Base-by-base conservation (phyloP, 129 eudicot genomes). In the Smallanthus sonchifolius region DNA sequence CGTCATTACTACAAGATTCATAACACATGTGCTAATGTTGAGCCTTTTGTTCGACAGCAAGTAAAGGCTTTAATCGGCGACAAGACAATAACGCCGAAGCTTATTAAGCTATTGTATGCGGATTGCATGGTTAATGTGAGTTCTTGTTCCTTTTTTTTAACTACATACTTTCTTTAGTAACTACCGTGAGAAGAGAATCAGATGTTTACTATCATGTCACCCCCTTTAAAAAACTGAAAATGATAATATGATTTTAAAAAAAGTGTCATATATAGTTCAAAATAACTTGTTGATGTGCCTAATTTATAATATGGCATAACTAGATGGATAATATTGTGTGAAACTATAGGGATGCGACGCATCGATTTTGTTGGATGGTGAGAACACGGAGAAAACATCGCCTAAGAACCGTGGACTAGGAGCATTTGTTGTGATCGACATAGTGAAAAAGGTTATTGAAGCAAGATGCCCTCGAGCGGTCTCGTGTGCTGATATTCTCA, bases 61-160 rank as follows among this genome's bases (percentile, higher is more conserved):
- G 84, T 92, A 15, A 68, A 72, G 71, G 7, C 52, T 16, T 72
- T 62, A 17, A 78, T 83, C 87, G 35, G 16, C 3, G 35, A 92
- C 48, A 81, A 77, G 57, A 84, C 67, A 72, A 63, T 93, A 72
- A 74, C 98, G 2, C 86, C 95, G 7, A 93, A 93, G 78, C 86
- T 93, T 45, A 74, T 90, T 19, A 88, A 91, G 80, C 69, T 93
- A 79, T 84, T 93, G 79, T 93, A 90, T 54, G 79, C 95, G 0
- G 98, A 93, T 59, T 93, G 98, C 87, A 89, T 93, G 92, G 95
- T 88, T 79, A 87, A 81, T 77, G 98, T 90, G 83, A 4, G 92
- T 81, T 28, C 2, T 15, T 16, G 2, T 49, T 47, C 4, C 30
- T 49, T 13, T 11, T 42, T 24, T n/a, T n/a, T n/a, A n/a, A n/a